Base-by-base conservation (phyloP, 2,329 filamentous ascomycete genomes). In the Penicillium capsulatum region DNA sequence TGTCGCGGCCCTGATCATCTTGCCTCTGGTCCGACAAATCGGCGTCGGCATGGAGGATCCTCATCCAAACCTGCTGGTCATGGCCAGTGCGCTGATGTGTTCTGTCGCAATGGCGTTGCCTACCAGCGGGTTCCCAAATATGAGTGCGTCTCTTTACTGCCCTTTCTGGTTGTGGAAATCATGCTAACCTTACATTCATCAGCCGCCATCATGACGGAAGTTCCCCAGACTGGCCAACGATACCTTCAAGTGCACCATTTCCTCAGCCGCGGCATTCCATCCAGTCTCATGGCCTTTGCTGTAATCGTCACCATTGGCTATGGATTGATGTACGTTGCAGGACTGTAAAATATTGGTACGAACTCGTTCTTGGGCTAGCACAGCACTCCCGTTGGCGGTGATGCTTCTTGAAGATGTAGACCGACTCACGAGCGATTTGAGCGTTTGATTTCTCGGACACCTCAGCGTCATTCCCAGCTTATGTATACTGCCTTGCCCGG, bases 151-250 rank as follows among this genome's bases (percentile, higher is more conserved):
- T 27, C 26, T 15, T 33, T 24, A n/a, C 17, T 36, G 9, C 15
- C 3, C 28, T 15, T 2, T 7, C 35, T 40, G 17, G 47, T 58
- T 44, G 57, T 36, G 13, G 20, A 16, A 4, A 15, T n/a, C 3
- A 36, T 38, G 31, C 38, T 45, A 16, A 45, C 17, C 6, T 5
- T 29, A 14, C n/a, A 17, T 20, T 41, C 19, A 29, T 26, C 49
- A 94, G 88, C 92, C 59, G 92, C 92, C 3, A 97, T 98, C 58
- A 97, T 98, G 92, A 97, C 97, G 75, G 92, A 98, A 68, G 91
- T 98, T 57, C 79, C 86, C 0, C 77, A 84, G 48, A 94, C 90
- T 0, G 92, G 92, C 7, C 87, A 94, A 61, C 77, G 92, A 40
- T 98, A 98, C 60, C 76, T 98, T 38, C 76, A 84, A 44, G 94